Conservation (phyloP, 768 basidiomycete species). For the Porphyrellus cyaneotinctus region DNA sequence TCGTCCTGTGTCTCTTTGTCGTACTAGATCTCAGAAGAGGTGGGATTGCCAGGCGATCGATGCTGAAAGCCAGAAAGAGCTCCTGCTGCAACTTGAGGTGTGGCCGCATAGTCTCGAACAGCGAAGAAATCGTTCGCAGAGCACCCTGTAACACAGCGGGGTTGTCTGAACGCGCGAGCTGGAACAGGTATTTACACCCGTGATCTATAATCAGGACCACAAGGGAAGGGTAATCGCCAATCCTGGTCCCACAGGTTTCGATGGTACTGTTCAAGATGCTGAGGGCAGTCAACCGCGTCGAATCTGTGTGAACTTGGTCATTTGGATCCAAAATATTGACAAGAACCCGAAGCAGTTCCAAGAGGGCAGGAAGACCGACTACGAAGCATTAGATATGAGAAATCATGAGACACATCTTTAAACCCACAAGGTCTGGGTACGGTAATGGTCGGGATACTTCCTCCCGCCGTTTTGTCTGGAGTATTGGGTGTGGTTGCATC, state of each 20-base stretch:
- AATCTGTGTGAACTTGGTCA: conserved; percentile 94
- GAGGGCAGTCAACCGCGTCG: conserved; percentile 85
- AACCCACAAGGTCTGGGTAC: conserved; percentile 24
- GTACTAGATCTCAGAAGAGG: conserved; percentile 25
- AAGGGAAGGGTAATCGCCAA: conserved; percentile 77
- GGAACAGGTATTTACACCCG: conserved; percentile 96
- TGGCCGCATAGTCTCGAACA: conserved; percentile 82
- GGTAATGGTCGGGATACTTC: conserved; percentile 31
- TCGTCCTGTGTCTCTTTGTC: conserved; percentile 33
- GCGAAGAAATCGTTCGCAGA: conserved; percentile 80
- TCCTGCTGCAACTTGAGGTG: conserved; percentile 94
- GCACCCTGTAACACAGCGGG: conserved; percentile 72
- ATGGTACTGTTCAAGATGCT: conserved; percentile 84
- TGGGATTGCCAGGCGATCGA: conserved; percentile 80
- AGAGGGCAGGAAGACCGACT: conserved; percentile 89
- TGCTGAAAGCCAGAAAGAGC: conserved; percentile 88
- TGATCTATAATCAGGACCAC: conserved; percentile 75
- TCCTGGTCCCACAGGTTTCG: conserved; percentile 72
- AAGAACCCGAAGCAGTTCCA: conserved; percentile 90
- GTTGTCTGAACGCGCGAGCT: conserved; percentile 90
- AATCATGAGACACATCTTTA: not conserved
- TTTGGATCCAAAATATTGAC: conserved; percentile 94
- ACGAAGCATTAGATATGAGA: conserved; percentile 8
- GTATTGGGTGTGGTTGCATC: not conserved
- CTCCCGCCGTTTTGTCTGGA: conserved; percentile 17